A percentile compares a stretch with the other conserved stretches of the same genome.
phyloP scores from a whole-genome alignment of 2,329 filamentous ascomycete genomes.

The Stagonosporopsis cucurbitacearum region DNA sequence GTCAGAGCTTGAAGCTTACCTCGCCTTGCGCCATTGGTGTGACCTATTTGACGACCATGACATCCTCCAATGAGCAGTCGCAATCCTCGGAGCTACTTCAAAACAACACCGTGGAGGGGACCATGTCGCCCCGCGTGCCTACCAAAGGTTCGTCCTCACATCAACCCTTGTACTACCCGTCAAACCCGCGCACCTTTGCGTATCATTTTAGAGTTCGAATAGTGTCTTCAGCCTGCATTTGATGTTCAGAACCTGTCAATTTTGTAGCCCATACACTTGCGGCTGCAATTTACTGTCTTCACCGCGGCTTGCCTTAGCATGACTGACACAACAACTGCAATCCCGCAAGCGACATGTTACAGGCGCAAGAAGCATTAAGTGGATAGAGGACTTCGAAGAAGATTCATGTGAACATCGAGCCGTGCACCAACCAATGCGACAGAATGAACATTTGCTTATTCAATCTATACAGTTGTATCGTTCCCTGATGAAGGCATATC shows the following conservation, averaged over 20 bases:
- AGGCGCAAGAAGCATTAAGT: background rate
- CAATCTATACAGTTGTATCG: conserved; percentile 50
- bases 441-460: conserved; percentile 31
- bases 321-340: background rate
- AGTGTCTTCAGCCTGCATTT: background rate
- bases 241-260: background rate
- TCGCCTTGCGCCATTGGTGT: conserved; percentile 2
- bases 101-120: conserved; percentile 28
- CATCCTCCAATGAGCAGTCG: conserved; percentile 37
- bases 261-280: background rate
- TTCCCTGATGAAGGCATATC: conserved; percentile 57
- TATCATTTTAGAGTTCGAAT: background rate
- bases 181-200: conserved; percentile 10
- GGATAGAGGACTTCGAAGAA: conserved; percentile 1
- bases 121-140: conserved; percentile 35
- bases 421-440: conserved; percentile 3
- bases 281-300: background rate
- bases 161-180: conserved; percentile 5
- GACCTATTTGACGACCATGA: conserved; percentile 25
- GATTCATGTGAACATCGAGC: background rate
- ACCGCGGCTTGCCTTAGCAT: background rate
- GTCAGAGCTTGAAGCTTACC: conserved; percentile 11
- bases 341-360: background rate
- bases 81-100: conserved; percentile 22
- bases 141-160: conserved; percentile 42